These are phyloP conservation scores for Buxus sempervirens DNA, from an alignment of 164 flowering plant species.

Conservation along the genomic window DNA sequence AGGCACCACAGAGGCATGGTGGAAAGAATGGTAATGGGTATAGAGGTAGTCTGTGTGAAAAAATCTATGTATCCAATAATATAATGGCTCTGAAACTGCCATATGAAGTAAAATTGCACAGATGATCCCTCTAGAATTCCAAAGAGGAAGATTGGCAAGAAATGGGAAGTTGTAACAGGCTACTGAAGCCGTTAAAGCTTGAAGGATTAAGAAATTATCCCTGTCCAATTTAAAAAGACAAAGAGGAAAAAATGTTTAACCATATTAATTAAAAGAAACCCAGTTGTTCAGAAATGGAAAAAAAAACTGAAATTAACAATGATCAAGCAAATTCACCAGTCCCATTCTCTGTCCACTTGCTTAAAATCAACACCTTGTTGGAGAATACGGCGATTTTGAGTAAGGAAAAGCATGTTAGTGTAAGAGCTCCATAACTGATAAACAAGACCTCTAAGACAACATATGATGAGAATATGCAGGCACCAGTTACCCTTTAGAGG, in stretches of 20 bases:
- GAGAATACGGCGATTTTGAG: conserved; percentile 40
- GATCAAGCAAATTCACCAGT: conserved; percentile 46
- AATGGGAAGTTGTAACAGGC: conserved; percentile 42
- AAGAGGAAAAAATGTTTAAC: neutral
- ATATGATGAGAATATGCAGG: conserved; percentile 53
- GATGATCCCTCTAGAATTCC: conserved; percentile 51
- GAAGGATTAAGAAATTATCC: conserved; percentile 82
- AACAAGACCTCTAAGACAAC: conserved; percentile 41
- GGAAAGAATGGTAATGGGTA: conserved; percentile 62
- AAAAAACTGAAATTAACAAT: neutral
- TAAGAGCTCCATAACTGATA: conserved; percentile 53
- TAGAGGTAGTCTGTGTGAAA: conserved; percentile 47
- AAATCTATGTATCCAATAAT: conserved; percentile 56
- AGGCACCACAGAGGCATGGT: conserved; percentile 64
- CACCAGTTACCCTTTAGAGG: conserved; percentile 34
- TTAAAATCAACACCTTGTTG: conserved; percentile 58
- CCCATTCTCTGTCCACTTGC: conserved; percentile 81
- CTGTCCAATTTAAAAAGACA: conserved; percentile 28
- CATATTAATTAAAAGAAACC: neutral
- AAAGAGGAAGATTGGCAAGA: conserved; percentile 44
- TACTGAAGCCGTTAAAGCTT: conserved; percentile 49
- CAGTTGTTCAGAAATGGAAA: neutral
- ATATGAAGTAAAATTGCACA: conserved; percentile 51
- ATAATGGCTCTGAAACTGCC: conserved; percentile 71
- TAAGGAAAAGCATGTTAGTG: conserved; percentile 51